A percentile compares a stretch with the other conserved stretches of the same genome.
phyloP scores from a whole-genome alignment of 768 basidiomycete species.

The Russula olivacea region DNA sequence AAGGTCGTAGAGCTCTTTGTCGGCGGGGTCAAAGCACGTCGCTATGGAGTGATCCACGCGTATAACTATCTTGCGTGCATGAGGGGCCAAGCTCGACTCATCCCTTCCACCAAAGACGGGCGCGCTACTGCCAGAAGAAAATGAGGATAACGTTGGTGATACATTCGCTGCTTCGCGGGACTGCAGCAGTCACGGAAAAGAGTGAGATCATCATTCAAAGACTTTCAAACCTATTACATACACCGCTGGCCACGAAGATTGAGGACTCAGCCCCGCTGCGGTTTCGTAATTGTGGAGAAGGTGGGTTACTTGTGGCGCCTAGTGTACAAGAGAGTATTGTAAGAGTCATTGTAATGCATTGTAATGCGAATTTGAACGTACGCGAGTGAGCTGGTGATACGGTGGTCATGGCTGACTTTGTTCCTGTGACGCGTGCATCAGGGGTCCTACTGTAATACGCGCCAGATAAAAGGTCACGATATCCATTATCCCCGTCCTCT shows the following conservation, averaged over 20 bases:
- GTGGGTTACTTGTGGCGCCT: neutral
- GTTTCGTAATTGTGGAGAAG: slow-evolving; percentile 13
- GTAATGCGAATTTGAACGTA: slow-evolving; percentile 1
- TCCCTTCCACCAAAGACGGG: neutral
- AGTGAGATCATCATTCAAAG: neutral
- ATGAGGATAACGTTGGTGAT: slow-evolving; percentile 19
- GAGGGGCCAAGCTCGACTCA: slow-evolving; percentile 19
- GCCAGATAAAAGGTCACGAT: slow-evolving; percentile 20
- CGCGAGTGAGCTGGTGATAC: neutral
- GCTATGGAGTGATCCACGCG: slow-evolving; percentile 60
- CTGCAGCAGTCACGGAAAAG: neutral
- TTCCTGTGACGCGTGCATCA: slow-evolving; percentile 4
- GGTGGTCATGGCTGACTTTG: neutral
- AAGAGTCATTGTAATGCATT: neutral
- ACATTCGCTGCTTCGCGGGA: slow-evolving; percentile 16
- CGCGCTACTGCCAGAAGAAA: slow-evolving; percentile 13
- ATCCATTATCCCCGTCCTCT: slow-evolving; percentile 17
- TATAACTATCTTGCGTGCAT: slow-evolving; percentile 40
- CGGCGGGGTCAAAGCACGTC: slow-evolving; percentile 70
- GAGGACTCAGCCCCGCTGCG: slow-evolving; percentile 6
- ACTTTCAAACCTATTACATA: slow-evolving; percentile 2
- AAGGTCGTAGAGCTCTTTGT: slow-evolving; percentile 70
- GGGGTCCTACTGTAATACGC: no score
- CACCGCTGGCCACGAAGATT: slow-evolving; percentile 14
- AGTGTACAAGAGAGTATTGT: neutral